phyloP scores from a whole-genome alignment of 306 rosid species.

The Prunus davidiana region DNA sequence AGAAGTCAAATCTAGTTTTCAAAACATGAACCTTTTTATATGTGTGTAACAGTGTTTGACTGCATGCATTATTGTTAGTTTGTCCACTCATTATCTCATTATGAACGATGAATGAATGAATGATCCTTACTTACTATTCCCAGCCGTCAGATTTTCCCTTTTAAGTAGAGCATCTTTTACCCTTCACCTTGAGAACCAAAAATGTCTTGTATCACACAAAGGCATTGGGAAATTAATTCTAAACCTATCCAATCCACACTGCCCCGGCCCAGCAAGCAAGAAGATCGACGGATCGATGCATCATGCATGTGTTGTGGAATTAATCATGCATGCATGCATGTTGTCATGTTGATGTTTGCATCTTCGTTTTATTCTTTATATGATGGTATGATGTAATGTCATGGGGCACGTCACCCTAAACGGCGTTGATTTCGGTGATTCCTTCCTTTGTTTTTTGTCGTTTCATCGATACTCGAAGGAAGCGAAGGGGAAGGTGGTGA shows the following conservation, averaged over 20 bases:
- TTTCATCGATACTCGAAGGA: conserved; percentile 67
- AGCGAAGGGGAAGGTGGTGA: conserved; percentile 29
- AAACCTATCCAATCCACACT: background rate
- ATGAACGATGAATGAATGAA: background rate
- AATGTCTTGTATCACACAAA: conserved; percentile 9
- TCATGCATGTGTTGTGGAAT: background rate
- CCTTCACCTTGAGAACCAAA: background rate
- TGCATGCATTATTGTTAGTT: background rate
- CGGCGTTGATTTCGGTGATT: conserved; percentile 98
- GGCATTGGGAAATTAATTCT: conserved; percentile 10
- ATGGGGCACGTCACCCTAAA: conserved; percentile 85
- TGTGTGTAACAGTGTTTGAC: background rate
- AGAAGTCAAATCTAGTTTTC: background rate
- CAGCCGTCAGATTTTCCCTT: background rate
- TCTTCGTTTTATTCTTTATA: background rate
- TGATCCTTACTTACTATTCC: background rate
- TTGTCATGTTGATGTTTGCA: background rate
- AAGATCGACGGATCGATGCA: background rate
- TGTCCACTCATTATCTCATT: background rate
- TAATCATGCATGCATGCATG: background rate
- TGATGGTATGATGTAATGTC: conserved; percentile 32
- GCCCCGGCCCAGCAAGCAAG: background rate
- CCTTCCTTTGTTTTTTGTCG: conserved; percentile 83
- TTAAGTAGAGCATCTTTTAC: background rate
- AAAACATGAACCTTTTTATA: background rate